Conservation (phyloP, 371 early-diverging fungal species). For the Chytridiales sp. region DNA sequence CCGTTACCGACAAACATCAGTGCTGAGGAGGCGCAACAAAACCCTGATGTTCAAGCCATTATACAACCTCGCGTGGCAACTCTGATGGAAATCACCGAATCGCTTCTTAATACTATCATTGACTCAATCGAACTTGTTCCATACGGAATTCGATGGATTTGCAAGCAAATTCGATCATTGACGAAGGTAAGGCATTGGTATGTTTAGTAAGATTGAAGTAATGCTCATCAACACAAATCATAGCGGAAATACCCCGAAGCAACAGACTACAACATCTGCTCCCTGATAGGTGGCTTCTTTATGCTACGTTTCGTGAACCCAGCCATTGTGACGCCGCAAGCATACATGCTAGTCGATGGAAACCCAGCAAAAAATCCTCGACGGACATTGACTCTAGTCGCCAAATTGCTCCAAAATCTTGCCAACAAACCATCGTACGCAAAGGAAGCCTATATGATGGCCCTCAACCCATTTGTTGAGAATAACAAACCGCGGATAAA, state of each 20-base stretch:
- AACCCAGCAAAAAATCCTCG: slow-evolving; percentile 78
- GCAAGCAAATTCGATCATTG: slow-evolving; percentile 91
- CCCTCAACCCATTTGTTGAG: slow-evolving; percentile 86
- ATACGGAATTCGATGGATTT: slow-evolving; percentile 97
- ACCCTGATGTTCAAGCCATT: slow-evolving; percentile 78
- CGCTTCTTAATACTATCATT: slow-evolving; percentile 81
- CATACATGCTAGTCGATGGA: slow-evolving; percentile 88
- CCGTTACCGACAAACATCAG: slow-evolving; percentile 72
- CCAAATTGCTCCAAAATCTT: slow-evolving; percentile 89
- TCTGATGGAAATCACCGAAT: slow-evolving; percentile 81
- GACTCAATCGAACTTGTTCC: slow-evolving; percentile 79
- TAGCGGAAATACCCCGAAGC: slow-evolving; percentile 85
- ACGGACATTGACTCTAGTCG: slow-evolving; percentile 87
- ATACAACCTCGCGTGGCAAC: slow-evolving; percentile 79
- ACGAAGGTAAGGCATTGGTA: slow-evolving; percentile 62
- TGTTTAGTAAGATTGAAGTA: too few relatives aligned
- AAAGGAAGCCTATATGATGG: slow-evolving; percentile 91
- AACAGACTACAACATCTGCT: slow-evolving; percentile 83
- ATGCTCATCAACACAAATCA: too few relatives aligned
- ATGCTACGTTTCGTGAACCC: slow-evolving; percentile 96
- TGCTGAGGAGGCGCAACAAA: slow-evolving; percentile 72
- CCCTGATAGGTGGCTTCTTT: slow-evolving; percentile 95
- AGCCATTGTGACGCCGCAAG: slow-evolving; percentile 93
- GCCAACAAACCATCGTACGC: slow-evolving; percentile 92
- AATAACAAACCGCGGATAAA: slow-evolving; percentile 81